Base-by-base conservation (phyloP, 139 green algal species). In the Astrephomene gubernaculifera region DNA sequence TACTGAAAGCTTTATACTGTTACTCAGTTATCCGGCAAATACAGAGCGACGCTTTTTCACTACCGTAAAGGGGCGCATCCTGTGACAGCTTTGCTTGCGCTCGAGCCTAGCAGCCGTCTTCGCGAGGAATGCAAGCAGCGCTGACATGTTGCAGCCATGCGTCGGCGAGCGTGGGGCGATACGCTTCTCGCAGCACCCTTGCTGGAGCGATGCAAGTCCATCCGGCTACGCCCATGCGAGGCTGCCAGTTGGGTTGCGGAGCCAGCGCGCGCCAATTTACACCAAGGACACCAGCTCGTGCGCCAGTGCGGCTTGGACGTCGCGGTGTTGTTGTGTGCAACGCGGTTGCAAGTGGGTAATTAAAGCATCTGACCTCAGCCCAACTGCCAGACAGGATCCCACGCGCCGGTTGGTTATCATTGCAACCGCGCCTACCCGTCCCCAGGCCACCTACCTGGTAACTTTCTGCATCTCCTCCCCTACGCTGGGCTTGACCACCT, bases 271-370 rank as follows among this genome's bases (percentile, higher is more conserved):
- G 25, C 1, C 0, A 35, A 1, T 10, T 36, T 22, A 53, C 4
- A 2, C 12, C 4, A 24, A 4, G 33, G 35, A 8, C 53, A 22
- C 25, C 29, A 27, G 24, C 2, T 8, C 25, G 8, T 21, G 22
- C 33, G 24, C 21, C 35, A 7, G 21, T 27, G 10, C 31, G 33
- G 52, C 36, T 2, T 25, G 54, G 54, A 2, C 74, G 74, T 9
- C 74, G 74, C 4, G 10, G 2, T 0, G 74, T 57, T 2, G 53
- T 82, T 5, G 54, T 82, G 9, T 82, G 54, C 57, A 69, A 49
- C 35, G 74, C 74, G 1, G 74, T 57, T 24, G 74, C 74, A 24
- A 82, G 74, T 82, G 38, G 41, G 74, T 82, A 5, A 25, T 19
- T 75, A 3, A 1, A 24, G 24, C 10, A 57, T 54, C 9, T 60